Conservation (phyloP, 169 alveolate species). For the Perkinsus chesapeaki region DNA sequence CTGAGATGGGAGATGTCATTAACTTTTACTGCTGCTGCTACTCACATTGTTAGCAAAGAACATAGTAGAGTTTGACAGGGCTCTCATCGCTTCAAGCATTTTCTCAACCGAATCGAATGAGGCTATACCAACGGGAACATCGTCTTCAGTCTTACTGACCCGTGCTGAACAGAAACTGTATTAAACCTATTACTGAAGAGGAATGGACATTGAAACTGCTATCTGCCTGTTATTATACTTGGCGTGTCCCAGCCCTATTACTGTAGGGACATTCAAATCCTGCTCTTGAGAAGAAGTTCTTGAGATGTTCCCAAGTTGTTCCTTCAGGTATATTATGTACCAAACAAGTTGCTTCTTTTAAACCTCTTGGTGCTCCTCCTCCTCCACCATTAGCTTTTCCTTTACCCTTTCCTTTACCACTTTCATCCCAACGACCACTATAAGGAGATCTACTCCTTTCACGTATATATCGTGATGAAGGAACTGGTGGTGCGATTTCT, state of each 20-base stretch:
- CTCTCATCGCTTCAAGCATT: not conserved
- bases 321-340: not conserved
- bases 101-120: not conserved
- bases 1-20: not conserved
- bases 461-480: not conserved
- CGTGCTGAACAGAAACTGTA: not conserved
- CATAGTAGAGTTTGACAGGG: not conserved
- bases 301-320: not conserved
- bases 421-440: not conserved
- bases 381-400: not conserved
- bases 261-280: not conserved
- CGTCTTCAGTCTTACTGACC: not conserved
- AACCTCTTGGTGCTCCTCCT: not conserved
- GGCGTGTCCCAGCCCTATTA: not conserved
- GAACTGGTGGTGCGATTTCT: not conserved
- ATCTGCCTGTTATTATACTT: too few relatives aligned
- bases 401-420: not conserved
- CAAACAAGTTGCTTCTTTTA: not conserved
- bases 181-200: not conserved
- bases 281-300: not conserved
- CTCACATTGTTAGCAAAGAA: not conserved
- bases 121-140: not conserved
- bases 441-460: not conserved
- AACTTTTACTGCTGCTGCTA: not conserved
- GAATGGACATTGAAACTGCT: too few relatives aligned